Evolutionary conservation across 2,329 filamentous ascomycete genomes (phyloP).

Genomic region (Aspergillus flavus): DNA sequence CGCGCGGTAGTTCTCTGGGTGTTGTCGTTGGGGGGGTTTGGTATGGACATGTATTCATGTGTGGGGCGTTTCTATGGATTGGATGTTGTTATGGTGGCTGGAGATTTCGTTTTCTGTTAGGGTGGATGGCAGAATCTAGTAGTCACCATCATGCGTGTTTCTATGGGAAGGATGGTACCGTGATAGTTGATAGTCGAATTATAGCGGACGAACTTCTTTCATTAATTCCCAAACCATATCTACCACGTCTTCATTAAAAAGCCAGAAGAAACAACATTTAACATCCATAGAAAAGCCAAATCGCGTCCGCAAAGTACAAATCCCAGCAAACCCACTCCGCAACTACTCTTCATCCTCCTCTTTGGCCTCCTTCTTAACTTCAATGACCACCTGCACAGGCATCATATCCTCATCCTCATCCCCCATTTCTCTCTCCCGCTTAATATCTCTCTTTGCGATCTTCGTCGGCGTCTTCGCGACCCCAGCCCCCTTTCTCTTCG

Average conservation of each 20-base stretch:
- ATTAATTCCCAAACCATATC: not conserved
- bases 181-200: no score
- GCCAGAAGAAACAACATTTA: not conserved
- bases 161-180: no score
- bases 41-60: not conserved
- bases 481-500: not conserved
- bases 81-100: not conserved
- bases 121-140: no score
- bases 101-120: no score
- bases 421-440: not conserved
- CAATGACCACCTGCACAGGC: not conserved
- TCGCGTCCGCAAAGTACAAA: not conserved
- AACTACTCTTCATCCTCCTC: not conserved
- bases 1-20: not conserved
- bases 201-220: no score
- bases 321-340: not conserved
- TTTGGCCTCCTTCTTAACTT: not conserved
- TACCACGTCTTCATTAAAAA: not conserved
- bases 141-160: no score
- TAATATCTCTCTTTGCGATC: not conserved
- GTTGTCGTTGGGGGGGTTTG: not conserved
- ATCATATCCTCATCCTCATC: not conserved
- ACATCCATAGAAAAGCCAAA: not conserved
- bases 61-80: not conserved
- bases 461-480: not conserved